Conservation (phyloP, 2,329 filamentous ascomycete genomes). For the Alternaria ethzedia region DNA sequence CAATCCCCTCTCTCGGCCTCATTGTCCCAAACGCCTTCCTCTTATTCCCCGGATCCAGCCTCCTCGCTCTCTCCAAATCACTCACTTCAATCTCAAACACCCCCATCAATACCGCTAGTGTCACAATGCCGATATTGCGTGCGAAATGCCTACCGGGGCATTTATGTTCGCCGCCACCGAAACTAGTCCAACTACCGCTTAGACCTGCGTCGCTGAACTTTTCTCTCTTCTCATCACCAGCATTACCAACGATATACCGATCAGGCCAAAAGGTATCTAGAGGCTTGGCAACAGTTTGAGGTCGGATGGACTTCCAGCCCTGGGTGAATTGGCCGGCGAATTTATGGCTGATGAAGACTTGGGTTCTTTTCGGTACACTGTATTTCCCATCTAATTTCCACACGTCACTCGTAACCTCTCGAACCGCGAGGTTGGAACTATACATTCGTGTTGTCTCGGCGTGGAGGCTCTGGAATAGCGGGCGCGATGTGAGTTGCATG, state of each 20-base stretch:
- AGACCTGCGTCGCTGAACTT: constrained; percentile 23
- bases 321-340: constrained; percentile 10
- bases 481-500: constrained; percentile 14
- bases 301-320: constrained; percentile 3
- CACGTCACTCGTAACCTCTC: constrained; percentile 4
- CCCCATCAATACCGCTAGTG: constrained; percentile 9
- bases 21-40: constrained; percentile 9
- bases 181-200: constrained; percentile 18
- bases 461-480: constrained; percentile 23
- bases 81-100: constrained; percentile 9
- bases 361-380: constrained; percentile 12
- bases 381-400: constrained; percentile 22
- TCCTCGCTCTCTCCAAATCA: not conserved
- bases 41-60: not conserved
- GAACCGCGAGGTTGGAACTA: constrained; percentile 7
- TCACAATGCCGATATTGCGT: constrained; percentile 19
- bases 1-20: constrained; percentile 4
- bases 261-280: constrained; percentile 22
- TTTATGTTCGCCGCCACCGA: constrained; percentile 25
- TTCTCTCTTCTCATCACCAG: no score
- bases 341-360: constrained; percentile 16
- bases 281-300: not conserved
- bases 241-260: constrained; percentile 20
- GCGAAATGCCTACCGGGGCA: constrained; percentile 26
- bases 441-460: constrained; percentile 21